Percentiles rank a stretch among this genome's conserved stretches.
Conservation (phyloP, 1,139 yeast genomes). For the Candida sp. region DNA sequence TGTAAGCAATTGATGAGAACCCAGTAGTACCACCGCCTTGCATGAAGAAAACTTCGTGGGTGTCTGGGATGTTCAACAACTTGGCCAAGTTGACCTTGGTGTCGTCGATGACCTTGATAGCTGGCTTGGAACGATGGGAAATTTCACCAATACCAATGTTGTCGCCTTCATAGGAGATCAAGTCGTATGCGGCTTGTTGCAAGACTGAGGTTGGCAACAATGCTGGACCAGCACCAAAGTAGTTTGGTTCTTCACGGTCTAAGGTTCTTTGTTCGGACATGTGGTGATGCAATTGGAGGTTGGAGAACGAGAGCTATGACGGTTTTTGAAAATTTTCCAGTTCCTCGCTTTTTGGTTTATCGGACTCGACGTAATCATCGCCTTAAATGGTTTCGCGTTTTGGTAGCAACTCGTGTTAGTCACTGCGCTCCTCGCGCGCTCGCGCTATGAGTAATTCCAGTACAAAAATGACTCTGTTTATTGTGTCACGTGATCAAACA, state of each 20-base stretch:
- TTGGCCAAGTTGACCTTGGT: constrained; percentile 70
- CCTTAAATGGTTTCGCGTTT: neutral
- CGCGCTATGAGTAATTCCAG: neutral
- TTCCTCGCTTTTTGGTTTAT: neutral
- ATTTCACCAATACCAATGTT: constrained; percentile 95
- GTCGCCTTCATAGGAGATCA: constrained; percentile 66
- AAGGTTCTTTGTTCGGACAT: constrained; percentile 24
- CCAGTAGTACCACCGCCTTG: constrained; percentile 99
- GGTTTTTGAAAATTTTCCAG: neutral
- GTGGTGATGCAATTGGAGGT: neutral
- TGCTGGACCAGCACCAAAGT: constrained; percentile 99
- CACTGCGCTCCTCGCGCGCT: no score
- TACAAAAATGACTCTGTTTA: constrained; percentile 2
- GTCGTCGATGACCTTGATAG: constrained; percentile 73
- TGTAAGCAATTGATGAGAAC: constrained; percentile 85
- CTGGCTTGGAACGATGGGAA: constrained; percentile 91
- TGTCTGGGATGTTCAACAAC: constrained; percentile 79
- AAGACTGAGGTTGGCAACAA: constrained; percentile 82
- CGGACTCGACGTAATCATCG: neutral
- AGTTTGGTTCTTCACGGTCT: constrained; percentile 74
- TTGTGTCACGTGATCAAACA: neutral
- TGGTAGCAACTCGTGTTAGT: no score
- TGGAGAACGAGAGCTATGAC: neutral
- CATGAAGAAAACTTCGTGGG: constrained; percentile 91
- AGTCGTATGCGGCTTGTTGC: constrained; percentile 85